Evolutionary conservation across 139 green algal genomes (phyloP).

Genomic region (Haematococcus lacustris): DNA sequence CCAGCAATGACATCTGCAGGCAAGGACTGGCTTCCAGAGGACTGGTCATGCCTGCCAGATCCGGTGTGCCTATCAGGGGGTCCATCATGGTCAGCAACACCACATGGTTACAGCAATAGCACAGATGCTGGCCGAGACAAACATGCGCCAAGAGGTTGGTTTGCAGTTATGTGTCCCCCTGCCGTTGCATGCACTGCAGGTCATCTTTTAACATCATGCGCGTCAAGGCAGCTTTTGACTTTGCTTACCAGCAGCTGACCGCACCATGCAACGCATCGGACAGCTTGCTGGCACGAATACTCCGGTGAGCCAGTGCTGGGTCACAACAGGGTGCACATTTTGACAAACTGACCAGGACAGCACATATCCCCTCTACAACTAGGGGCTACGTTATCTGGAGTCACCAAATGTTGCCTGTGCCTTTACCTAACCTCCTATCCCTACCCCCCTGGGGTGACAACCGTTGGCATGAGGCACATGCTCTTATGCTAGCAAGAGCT

Average conservation of each 20-base stretch:
- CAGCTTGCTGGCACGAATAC: constrained; percentile 24
- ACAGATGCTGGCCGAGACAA: too few species aligned
- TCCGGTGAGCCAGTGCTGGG: constrained; percentile 7
- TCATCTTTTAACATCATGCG: constrained; percentile 60
- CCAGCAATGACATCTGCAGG: constrained; percentile 58
- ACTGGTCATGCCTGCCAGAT: too few species aligned
- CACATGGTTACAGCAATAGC: too few species aligned
- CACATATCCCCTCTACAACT: too few species aligned
- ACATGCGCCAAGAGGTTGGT: too few species aligned
- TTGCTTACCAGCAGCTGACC: constrained; percentile 43
- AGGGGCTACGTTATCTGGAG: too few species aligned
- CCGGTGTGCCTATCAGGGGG: too few species aligned
- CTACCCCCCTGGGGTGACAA: background rate
- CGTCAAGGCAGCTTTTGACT: constrained; percentile 45
- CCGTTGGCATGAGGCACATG: background rate
- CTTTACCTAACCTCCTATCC: background rate
- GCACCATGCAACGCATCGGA: constrained; percentile 17
- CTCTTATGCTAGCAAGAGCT: background rate
- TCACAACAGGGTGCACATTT: background rate
- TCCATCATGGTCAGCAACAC: too few species aligned
- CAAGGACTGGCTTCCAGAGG: too few species aligned
- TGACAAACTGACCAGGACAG: too few species aligned
- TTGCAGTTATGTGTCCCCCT: too few species aligned
- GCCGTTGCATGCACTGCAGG: too few species aligned
- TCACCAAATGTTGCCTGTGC: background rate